Percentiles rank a stretch among this genome's conserved stretches.
phyloP scores from a whole-genome alignment of 2,329 filamentous ascomycete species.

The Epichloe baconii region DNA sequence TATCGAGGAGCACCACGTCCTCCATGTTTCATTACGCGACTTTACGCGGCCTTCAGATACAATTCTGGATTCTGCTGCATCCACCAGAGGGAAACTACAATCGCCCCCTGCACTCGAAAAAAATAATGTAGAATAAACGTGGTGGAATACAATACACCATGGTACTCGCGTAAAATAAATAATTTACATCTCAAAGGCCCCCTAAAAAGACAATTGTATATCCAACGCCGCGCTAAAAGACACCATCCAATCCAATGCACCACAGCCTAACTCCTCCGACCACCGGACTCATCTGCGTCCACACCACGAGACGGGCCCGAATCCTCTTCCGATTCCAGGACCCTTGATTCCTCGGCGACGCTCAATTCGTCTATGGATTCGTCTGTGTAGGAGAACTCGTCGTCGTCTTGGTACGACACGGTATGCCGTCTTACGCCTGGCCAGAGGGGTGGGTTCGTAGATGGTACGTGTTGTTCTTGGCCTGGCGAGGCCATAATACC shows the following conservation, averaged over 20 bases:
- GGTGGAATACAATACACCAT: too few relatives aligned
- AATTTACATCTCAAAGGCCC: too few relatives aligned
- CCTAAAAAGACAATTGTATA: not conserved
- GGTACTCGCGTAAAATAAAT: too few relatives aligned
- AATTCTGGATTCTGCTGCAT: too few relatives aligned
- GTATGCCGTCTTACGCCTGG: constrained; percentile 24
- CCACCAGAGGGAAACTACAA: too few relatives aligned
- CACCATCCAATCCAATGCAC: not conserved
- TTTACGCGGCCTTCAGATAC: too few relatives aligned
- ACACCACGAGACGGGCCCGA: not conserved
- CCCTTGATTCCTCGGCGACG: not conserved
- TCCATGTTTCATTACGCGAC: too few relatives aligned
- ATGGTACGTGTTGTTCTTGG: constrained; percentile 15
- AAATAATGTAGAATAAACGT: too few relatives aligned
- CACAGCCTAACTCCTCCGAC: not conserved
- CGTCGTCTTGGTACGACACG: constrained; percentile 20
- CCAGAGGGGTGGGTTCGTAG: constrained; percentile 29
- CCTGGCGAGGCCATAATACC: constrained; percentile 3
- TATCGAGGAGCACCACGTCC: too few relatives aligned
- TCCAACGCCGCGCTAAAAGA: constrained; percentile 2
- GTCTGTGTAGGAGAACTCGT: constrained; percentile 16
- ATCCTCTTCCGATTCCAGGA: not conserved
- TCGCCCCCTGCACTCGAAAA: too few relatives aligned
- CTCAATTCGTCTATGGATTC: constrained; percentile 11
- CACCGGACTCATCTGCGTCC: not conserved